Base-by-base conservation (phyloP, 106 monocot genomes). In the Dioscorea zingiberensis region DNA sequence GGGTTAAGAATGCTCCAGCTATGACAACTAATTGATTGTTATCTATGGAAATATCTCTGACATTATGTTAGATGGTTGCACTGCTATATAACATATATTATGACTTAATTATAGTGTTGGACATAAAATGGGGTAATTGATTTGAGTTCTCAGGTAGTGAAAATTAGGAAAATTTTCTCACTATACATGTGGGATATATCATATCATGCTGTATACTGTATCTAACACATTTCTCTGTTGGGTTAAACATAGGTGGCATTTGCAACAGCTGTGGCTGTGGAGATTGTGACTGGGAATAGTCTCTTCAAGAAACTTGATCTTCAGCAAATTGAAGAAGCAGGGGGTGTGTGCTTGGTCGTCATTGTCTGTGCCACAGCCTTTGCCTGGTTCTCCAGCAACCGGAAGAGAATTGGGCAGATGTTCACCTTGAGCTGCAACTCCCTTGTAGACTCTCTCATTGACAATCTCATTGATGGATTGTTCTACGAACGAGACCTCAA, bases 251-350 rank as follows among this genome's bases (percentile, higher is more conserved):
- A 98, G 97, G 48, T 98, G 48, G 92, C 80, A 25, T 98, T 98
- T 58, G 85, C 89, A 9, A 68, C 74, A 0, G 78, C 97, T 6
- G 79, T 92, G 44, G 62, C 73, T 0, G 71, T 82, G 59, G 97
- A 98, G 76, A 26, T 70, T 48, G 79, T 80, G 58, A 93, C 97
- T 8, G 97, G 97, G 18, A 73, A 84, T 79, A 81, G 92, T 48
- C 67, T 98, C 45, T 98, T 98, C 77, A 85, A 79, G 77, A 98
- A 98, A 77, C 71, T 98, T 54, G 80, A 92, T 21, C n/a, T 84
- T 55, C 72, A 79, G 28, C 74, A 92, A 77, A 77, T 92, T 25
- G 84, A 63, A 13, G 92, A 77, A 69, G 97, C 84, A n/a, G 85
- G 68, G 6, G 88, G 77, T 21, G 65, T 85, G 46, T 89, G 83